Percentiles rank a stretch among this genome's conserved stretches.
Evolutionary conservation across 805 yeast species (phyloP).

Genomic region (Candida corydali): DNA sequence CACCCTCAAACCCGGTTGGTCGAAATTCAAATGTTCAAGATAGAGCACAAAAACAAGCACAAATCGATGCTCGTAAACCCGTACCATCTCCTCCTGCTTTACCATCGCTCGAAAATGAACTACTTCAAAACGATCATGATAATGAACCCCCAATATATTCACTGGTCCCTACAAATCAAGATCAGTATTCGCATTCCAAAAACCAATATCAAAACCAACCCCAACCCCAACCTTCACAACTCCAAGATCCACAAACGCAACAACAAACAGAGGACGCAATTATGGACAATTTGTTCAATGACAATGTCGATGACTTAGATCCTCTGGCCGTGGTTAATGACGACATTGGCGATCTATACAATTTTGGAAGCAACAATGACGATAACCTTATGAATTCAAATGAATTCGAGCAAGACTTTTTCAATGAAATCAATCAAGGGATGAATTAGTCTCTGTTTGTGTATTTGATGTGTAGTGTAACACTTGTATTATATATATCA

Average conservation of each 20-base stretch:
- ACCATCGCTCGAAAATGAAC: background rate
- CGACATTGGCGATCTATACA: constrained; percentile 32
- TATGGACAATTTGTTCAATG: constrained; percentile 12
- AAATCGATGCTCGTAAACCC: background rate
- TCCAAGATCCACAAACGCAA: background rate
- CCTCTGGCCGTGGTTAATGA: constrained; percentile 14
- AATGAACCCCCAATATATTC: background rate
- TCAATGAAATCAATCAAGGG: constrained; percentile 20
- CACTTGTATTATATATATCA: too few species aligned
- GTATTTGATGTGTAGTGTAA: too few species aligned
- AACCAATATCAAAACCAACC: background rate
- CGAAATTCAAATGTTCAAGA: background rate
- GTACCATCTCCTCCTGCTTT: background rate
- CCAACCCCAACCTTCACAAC: background rate
- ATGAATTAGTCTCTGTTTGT: constrained; percentile 20
- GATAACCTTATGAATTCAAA: constrained; percentile 23
- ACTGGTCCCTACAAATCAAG: background rate
- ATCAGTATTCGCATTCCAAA: background rate
- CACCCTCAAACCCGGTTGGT: background rate
- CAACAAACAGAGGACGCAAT: constrained; percentile 1
- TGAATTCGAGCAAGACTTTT: constrained; percentile 31
- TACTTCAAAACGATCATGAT: background rate
- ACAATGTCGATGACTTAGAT: constrained; percentile 9
- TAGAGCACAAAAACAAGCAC: background rate
- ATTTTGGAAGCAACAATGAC: constrained; percentile 23